Evolutionary conservation across 2,329 filamentous ascomycete species (phyloP).

Genomic region (Macroventuria anomochaeta): DNA sequence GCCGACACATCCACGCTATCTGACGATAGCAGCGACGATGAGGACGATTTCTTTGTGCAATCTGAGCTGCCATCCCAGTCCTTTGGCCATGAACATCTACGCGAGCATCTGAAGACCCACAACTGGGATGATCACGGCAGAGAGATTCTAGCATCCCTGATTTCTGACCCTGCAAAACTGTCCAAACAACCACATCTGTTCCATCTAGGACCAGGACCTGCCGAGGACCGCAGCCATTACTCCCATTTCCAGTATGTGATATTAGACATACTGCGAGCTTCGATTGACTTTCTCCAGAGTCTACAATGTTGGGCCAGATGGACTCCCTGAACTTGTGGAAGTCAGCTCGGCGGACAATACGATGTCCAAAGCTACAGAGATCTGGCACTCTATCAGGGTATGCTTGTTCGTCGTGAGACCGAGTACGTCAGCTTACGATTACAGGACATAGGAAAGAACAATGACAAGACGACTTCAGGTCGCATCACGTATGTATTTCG

Average conservation of each 20-base stretch:
- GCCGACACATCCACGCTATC: conserved; percentile 45
- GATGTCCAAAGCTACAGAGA: conserved; percentile 43
- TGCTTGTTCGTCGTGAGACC: background rate
- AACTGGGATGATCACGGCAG: conserved; percentile 52
- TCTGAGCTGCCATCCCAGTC: conserved; percentile 48
- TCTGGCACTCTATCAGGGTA: conserved; percentile 38
- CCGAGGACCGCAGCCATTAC: conserved; percentile 52
- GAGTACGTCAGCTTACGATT: background rate
- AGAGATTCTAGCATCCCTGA: conserved; percentile 51
- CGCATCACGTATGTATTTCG: conserved; percentile 55
- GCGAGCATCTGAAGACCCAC: conserved; percentile 54
- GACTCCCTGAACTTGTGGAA: conserved; percentile 50
- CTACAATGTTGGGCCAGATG: conserved; percentile 61
- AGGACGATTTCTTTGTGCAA: conserved; percentile 50
- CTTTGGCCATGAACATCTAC: conserved; percentile 54
- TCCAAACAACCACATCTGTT: conserved; percentile 55
- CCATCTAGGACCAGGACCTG: conserved; percentile 47
- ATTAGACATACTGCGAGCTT: background rate
- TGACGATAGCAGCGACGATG: conserved; percentile 45
- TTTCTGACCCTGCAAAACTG: conserved; percentile 53
- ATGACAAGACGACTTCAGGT: conserved; percentile 57
- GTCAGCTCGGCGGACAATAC: conserved; percentile 40
- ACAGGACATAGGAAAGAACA: conserved; percentile 45
- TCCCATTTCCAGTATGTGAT: conserved; percentile 57
- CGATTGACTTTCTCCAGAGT: conserved; percentile 40